Evolutionary conservation across 2,329 filamentous ascomycete species (phyloP), one percentile per base, ranked within the genome.

Genomic region (Niveomyces coronatus): DNA sequence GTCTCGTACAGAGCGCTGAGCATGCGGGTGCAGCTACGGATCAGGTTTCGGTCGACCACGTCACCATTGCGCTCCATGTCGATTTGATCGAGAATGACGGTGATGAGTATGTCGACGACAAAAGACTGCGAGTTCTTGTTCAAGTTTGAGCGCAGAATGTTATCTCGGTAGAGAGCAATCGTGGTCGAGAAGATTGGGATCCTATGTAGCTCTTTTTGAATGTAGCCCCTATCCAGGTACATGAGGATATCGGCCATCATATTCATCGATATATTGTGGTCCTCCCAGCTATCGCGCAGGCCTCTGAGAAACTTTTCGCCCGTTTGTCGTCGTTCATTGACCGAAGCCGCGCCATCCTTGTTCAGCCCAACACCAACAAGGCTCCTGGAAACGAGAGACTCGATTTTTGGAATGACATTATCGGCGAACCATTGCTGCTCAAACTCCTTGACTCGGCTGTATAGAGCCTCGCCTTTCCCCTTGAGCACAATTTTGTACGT

Each of bases 171-270:
- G 2, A 95, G 68, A 3, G 81, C 81, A 68, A 98, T 94, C 3
- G 85, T 80, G 9, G 82, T 76, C 11, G 81, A 75, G 54, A 88
- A 95, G 39, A 95, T 91, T 1, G 83, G 82, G 0, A 85, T 80
- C 5, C 76, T 71, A 43, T 79, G 74, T 5, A 62, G 52, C 45
- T 93, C 86, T 35, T 56, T 52, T 24, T 78, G 68, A 35, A 78
- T 82, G 52, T 84, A 87, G 19, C 88, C 80, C 35, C 87, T 82
- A 55, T 98, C 89, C 69, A 98, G 85, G 54, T 95, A 95, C 87
- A 96, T 95, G 36, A 96, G 70, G 22, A 96, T 86, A 57, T 96
- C 91, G 4, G 88, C 87, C 35, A 86, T 81, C 89, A 96, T 96
- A 54, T 86, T 87, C 85, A 94, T 94, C 31, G 84, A 88, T 40